These are phyloP conservation scores for Monosporascus sp. DNA, from an alignment of 2,329 filamentous ascomycete genomes.

Conservation along the genomic window DNA sequence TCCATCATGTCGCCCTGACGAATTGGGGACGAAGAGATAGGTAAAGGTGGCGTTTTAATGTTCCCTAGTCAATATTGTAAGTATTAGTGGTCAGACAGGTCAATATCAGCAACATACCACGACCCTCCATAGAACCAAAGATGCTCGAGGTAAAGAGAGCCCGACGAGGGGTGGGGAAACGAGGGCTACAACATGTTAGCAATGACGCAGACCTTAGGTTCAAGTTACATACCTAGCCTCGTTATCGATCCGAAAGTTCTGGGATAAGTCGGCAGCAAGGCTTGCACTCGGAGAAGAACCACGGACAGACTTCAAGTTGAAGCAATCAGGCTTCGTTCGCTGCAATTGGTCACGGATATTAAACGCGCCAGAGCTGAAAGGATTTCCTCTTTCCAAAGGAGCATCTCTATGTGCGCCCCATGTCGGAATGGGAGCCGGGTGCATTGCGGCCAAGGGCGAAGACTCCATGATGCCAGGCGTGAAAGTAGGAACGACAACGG, in stretches of 20 bases:
- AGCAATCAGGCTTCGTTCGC: slow-evolving; percentile 66
- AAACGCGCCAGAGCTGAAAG: slow-evolving; percentile 60
- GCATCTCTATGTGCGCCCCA: slow-evolving; percentile 53
- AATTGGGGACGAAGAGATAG: slow-evolving; percentile 72
- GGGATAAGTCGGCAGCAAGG: slow-evolving; percentile 87
- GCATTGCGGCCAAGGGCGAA: slow-evolving; percentile 90
- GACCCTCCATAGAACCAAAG: slow-evolving; percentile 52
- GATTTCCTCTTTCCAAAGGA: slow-evolving; percentile 43
- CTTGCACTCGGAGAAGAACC: slow-evolving; percentile 89
- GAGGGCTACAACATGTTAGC: slow-evolving; percentile 54
- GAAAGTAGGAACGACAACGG: background rate
- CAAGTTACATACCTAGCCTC: slow-evolving; percentile 63
- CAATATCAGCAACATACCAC: slow-evolving; percentile 46
- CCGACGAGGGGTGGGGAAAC: slow-evolving; percentile 75
- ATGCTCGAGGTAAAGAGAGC: slow-evolving; percentile 76
- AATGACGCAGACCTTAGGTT: background rate
- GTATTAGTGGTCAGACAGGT: slow-evolving; percentile 10
- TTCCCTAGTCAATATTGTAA: slow-evolving; percentile 47
- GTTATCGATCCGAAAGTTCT: slow-evolving; percentile 92
- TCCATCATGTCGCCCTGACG: slow-evolving; percentile 77
- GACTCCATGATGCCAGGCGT: slow-evolving; percentile 68
- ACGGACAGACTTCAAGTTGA: slow-evolving; percentile 69
- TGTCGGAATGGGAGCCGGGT: slow-evolving; percentile 62
- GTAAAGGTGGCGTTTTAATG: slow-evolving; percentile 78
- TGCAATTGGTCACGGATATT: slow-evolving; percentile 74